Evolutionary conservation across 306 rosid species (phyloP), one percentile per base, ranked within the genome.

Genomic region (Begonia peltatifolia): DNA sequence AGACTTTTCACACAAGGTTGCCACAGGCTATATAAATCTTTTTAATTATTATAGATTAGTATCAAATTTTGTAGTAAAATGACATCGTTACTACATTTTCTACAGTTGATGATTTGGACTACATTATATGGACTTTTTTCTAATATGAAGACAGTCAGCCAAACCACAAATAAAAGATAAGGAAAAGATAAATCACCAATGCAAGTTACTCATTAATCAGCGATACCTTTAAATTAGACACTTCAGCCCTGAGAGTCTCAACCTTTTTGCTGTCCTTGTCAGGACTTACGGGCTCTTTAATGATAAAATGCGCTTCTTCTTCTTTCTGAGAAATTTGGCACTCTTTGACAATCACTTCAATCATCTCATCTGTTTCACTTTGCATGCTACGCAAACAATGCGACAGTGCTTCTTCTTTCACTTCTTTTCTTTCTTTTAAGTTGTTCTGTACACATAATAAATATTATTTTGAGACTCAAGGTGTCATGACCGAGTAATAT

Each of bases 171-270:
- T 41, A 10, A 12, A 14, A 52, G 13, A 44, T 42, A 61, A 9
- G 52, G 35, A 41, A 61, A 44, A 60, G 14, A 20, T 9, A 42
- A 10, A 42, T 50, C 42, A 60, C 47, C 23, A 51, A 10, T 61
- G 41, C 51, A 7, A 9, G 9, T 59, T 36, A 54, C 4, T 8
- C 8, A 30, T 52, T 56, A 64, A 41, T 65, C 38, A 59, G 58
- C 43, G 44, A 57, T 63, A 82, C 97, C 90, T 82, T 80, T 66
- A 89, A 77, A 63, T 25, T 68, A 66, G 64, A 52, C 16, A 78
- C 61, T 61, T 76, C 93, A 23, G 67, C 69, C 15, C 65, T 71
- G 55, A 80, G 83, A 68, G 56, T 64, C 80, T 63, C 81, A 47
- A 74, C 38, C 17, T 61, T 70, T 63, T 66, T 76, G 46, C 54